A percentile compares a stretch with the other conserved stretches of the same genome.
phyloP scores from a whole-genome alignment of 2,329 filamentous ascomycete genomes.

The Curvularia verruculosa region DNA sequence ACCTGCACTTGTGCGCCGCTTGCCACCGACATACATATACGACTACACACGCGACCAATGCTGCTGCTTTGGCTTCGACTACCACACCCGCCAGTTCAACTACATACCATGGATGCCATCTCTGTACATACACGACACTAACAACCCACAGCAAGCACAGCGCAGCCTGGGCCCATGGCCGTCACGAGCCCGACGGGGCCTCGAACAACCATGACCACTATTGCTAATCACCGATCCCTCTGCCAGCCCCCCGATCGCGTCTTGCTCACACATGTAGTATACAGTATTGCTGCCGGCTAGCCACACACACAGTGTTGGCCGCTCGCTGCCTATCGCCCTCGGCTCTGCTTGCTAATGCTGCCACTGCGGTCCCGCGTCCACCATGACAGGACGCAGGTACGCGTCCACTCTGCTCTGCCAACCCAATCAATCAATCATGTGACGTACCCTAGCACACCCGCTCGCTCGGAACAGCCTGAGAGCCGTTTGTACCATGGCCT shows the following conservation, averaged over 20 bases:
- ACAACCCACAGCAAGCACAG: not conserved
- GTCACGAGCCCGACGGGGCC: not conserved
- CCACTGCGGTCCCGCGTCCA: too few relatives aligned
- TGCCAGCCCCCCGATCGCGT: slow-evolving; percentile 2
- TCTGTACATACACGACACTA: not conserved
- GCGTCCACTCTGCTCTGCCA: slow-evolving; percentile 17
- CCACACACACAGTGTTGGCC: not conserved
- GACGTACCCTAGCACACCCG: too few relatives aligned
- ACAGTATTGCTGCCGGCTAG: too few relatives aligned
- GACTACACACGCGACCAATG: not conserved
- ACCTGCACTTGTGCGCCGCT: too few relatives aligned
- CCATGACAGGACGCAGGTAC: slow-evolving; percentile 28
- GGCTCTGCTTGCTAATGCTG: not conserved
- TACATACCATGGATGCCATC: not conserved
- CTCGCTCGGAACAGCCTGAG: not conserved
- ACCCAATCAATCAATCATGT: too few relatives aligned
- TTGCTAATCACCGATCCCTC: slow-evolving; percentile 1
- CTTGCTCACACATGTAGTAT: not conserved
- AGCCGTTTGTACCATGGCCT: slow-evolving; percentile 1
- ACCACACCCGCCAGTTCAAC: too few relatives aligned
- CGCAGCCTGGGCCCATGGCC: not conserved
- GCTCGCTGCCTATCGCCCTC: slow-evolving; percentile 1
- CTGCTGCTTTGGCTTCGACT: not conserved
- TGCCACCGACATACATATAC: too few relatives aligned
- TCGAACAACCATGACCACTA: not conserved